These are phyloP conservation scores for Pseudophaeomoniella oleicola DNA, from an alignment of 2,329 filamentous ascomycete genomes.

Conservation along the genomic window DNA sequence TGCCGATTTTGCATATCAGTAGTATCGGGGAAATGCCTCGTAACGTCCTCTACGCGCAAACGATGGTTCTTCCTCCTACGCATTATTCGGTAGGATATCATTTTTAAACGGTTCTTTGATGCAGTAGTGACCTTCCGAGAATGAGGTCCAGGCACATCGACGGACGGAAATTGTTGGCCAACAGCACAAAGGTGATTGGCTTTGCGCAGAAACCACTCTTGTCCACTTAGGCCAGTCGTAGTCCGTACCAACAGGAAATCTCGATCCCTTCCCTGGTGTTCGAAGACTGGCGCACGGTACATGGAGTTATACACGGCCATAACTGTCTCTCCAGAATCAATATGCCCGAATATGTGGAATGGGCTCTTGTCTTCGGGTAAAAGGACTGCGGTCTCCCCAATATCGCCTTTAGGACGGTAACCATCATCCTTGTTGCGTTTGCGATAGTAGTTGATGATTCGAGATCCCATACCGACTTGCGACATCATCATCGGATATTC, in stretches of 20 bases:
- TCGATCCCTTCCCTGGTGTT: constrained; percentile 58
- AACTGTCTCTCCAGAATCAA: constrained; percentile 79
- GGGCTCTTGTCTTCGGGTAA: constrained; percentile 91
- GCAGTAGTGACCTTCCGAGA: constrained; percentile 91
- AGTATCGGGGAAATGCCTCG: constrained; percentile 79
- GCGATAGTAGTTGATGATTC: constrained; percentile 92
- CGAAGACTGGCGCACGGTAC: constrained; percentile 88
- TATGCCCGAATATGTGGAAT: constrained; percentile 86
- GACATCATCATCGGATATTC: constrained; percentile 83
- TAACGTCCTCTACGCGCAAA: constrained; percentile 69
- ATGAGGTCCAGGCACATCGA: constrained; percentile 86
- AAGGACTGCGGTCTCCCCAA: constrained; percentile 79
- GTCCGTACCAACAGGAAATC: constrained; percentile 82
- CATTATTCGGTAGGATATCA: constrained; percentile 84
- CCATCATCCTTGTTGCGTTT: constrained; percentile 68
- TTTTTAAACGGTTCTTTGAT: constrained; percentile 92
- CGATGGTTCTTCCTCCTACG: constrained; percentile 56
- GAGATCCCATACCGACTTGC: constrained; percentile 94
- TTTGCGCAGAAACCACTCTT: constrained; percentile 69
- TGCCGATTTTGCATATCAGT: constrained; percentile 92
- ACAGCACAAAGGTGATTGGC: constrained; percentile 86
- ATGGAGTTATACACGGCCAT: constrained; percentile 89
- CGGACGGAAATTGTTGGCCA: constrained; percentile 81
- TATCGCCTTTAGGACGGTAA: constrained; percentile 60
- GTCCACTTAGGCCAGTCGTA: constrained; percentile 63